Evolutionary conservation across 2,329 filamentous ascomycete genomes (phyloP), one percentile per base, ranked within the genome.

Genomic region (Botryosphaeria dothidea): DNA sequence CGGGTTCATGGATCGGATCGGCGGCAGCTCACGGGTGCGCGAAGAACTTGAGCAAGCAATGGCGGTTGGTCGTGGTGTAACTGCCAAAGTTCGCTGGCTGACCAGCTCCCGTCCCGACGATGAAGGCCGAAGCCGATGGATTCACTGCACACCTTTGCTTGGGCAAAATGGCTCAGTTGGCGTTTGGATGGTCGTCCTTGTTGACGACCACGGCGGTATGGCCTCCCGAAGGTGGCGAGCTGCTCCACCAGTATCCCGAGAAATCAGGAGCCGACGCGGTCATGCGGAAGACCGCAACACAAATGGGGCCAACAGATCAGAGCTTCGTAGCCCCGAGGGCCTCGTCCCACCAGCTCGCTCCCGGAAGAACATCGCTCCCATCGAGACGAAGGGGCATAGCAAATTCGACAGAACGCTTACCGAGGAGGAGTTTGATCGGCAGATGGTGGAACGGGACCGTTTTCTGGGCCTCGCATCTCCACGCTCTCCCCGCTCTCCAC

Each of bases 161-260:
- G 90, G 89, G 2, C 83, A 83, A 46, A 88, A 88, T 67, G 88
- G 88, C 1, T 80, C 85, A 3, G 86, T 93, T 0, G 91, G 91
- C 17, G 90, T 92, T 0, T 93, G 90, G 90, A 91, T 93, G 88
- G 82, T 92, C 5, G 84, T 92, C 0, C 82, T 93, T 15, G 86
- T 92, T 3, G 89, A 92, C 67, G 88, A 88, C 65, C 86, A 89
- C 27, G 34, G 23, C 57, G 46, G 29, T 25, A 6, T 23, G 6
- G 4, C 38, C 27, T 27, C 21, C 17, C 27, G 65, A 8, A 58
- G 58, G 15, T 49, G 58, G 11, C 49, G 52, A 34, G 15, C 36
- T 17, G 61, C 65, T 4, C 65, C 65, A 2, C 61, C 65, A n/a
- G 52, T 66, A 17, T 31, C 46, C 21, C 21, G 34, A 21, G 29